phyloP scores from a whole-genome alignment of 2,329 filamentous ascomycete species.

The Ceratocystis smalleyi region DNA sequence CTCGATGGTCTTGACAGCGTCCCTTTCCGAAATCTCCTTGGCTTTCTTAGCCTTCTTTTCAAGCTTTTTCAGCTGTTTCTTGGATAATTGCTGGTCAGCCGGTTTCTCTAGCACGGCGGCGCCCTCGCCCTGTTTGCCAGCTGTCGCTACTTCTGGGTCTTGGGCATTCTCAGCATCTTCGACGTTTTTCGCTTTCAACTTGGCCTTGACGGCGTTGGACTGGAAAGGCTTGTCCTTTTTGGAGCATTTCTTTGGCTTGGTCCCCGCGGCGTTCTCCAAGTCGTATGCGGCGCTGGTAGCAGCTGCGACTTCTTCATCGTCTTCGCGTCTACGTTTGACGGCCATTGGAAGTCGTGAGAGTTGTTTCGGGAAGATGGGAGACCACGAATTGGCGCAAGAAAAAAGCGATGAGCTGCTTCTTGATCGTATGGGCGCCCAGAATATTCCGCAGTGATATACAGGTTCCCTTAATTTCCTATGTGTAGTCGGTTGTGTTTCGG shows the following conservation, averaged over 20 bases:
- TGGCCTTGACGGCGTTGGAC: constrained; percentile 16
- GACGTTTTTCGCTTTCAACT: constrained; percentile 10
- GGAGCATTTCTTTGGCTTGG: constrained; percentile 20
- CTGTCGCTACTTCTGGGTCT: constrained; percentile 11
- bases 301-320: constrained; percentile 19
- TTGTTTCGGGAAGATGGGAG: neutral
- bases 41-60: constrained; percentile 23
- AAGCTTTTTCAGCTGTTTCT: constrained; percentile 22
- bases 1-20: constrained; percentile 19
- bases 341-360: constrained; percentile 4
- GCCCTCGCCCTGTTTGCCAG: constrained; percentile 19
- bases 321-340: constrained; percentile 17
- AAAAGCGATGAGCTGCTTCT: no score
- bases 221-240: constrained; percentile 20
- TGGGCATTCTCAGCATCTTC: neutral
- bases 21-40: constrained; percentile 24
- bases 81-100: constrained; percentile 17
- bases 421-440: no score
- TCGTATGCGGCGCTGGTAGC: constrained; percentile 18
- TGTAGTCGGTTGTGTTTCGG: no score
- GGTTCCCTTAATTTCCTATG: no score
- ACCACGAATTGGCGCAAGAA: no score
- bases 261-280: constrained; percentile 20
- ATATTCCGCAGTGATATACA: no score
- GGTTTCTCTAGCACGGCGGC: constrained; percentile 11